These are phyloP conservation scores for Mytilinidion resinicola DNA, from an alignment of 495 filamentous ascomycete genomes.

Conservation along the genomic window DNA sequence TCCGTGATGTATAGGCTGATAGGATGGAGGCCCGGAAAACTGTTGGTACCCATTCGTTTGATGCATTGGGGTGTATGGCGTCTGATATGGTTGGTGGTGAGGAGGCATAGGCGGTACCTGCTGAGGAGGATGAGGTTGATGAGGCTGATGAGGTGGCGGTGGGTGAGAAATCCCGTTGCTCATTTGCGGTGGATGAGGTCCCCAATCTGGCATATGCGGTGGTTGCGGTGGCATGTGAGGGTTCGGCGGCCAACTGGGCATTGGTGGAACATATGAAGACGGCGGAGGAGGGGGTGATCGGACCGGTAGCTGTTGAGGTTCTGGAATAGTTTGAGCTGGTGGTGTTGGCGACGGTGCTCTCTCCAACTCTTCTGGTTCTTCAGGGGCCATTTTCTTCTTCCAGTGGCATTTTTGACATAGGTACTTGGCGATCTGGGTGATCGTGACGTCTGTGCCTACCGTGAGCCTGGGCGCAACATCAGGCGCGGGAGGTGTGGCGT, in stretches of 20 bases:
- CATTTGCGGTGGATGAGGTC: slow-evolving; percentile 8
- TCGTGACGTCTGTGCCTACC: slow-evolving; percentile 12
- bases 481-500: slow-evolving; percentile 3
- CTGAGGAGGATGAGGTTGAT: slow-evolving; percentile 19
- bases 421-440: slow-evolving; percentile 10
- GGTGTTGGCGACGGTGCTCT: slow-evolving; percentile 8
- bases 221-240: slow-evolving; percentile 1
- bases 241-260: slow-evolving; percentile 2
- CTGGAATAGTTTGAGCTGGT: slow-evolving; percentile 6
- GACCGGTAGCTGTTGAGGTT: slow-evolving; percentile 16
- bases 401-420: slow-evolving; percentile 37
- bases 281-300: slow-evolving; percentile 23
- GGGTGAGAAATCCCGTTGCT: slow-evolving; percentile 23
- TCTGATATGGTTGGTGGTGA: slow-evolving; percentile 21
- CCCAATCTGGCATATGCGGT: slow-evolving; percentile 4
- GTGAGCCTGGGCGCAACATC: slow-evolving; percentile 1
- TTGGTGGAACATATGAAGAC: slow-evolving; percentile 5
- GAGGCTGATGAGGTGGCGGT: slow-evolving; percentile 5
- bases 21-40: slow-evolving; percentile 11
- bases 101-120: slow-evolving; percentile 8
- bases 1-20: slow-evolving; percentile 16
- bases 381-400: slow-evolving; percentile 25
- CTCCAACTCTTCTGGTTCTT: slow-evolving; percentile 17
- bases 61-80: slow-evolving; percentile 22
- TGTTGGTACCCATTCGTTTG: slow-evolving; percentile 29